Base-by-base conservation (phyloP, 192 early-diverging fungal species). In the Entophlyctis luteolus region DNA sequence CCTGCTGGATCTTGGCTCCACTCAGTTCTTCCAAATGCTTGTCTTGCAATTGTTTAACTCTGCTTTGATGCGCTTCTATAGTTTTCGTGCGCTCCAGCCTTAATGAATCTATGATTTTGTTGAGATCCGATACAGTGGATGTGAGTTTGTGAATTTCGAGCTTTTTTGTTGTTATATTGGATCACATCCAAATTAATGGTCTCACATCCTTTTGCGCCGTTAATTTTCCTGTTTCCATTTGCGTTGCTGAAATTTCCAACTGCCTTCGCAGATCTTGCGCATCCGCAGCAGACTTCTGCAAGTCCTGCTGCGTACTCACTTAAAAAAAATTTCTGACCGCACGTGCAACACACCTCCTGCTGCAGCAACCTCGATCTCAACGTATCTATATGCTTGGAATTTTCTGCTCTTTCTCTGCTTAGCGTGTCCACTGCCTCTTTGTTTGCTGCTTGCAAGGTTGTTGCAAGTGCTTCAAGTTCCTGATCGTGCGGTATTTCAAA, bases 21-120 rank as follows among this genome's bases (percentile, higher is more conserved):
- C 38, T 65, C 10, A 79, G 52, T 48, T 75, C 72, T 48, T 78
- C 68, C 22, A 76, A 20, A 58, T 75, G 78, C 47, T 80, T 78
- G 34, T 79, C 77, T 55, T 83, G 81, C 25, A 83, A 55, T 33
- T 83, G 81, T 49, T 76, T 72, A 25, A 83, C 67, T 2, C 81
- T 55, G 37, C 67, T 73, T 65, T 83, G 81, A 59, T 83, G 81
- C 2, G 81, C 81, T 59, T 83, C 81, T 35, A 83, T 75, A 3
- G 78, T 83, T 49, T 72, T 74, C 8, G 18, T 25, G 2, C 68
- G 57, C 31, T 70, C 68, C 14, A 47, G 31, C 10, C 23, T 6
- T 31, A 62, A 34, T 22, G 25, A 25, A 4, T 18, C 47, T 22
- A 70, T 70, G 2, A 3, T 47, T 36, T 28, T 14, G n/a, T 60